Percentiles rank a stretch among this genome's conserved stretches.
These are phyloP conservation scores for Pogostemon cablin DNA, from an alignment of 257 asterid species.

Conservation along the genomic window DNA sequence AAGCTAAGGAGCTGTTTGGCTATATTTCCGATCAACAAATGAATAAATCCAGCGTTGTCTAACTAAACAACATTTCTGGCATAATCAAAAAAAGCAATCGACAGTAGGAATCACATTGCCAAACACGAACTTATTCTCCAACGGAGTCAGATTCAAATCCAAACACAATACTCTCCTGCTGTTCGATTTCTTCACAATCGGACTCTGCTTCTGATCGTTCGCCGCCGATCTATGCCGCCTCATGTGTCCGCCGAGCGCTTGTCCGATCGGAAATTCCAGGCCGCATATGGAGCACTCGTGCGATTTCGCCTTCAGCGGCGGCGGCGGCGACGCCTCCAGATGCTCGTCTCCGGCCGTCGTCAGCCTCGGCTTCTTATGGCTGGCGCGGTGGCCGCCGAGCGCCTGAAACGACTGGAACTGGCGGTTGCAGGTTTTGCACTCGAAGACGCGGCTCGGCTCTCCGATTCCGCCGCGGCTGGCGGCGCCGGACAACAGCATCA, in stretches of 20 bases:
- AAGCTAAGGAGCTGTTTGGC: conserved; percentile 16
- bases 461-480: conserved; percentile 2
- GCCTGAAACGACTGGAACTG: conserved; percentile 77
- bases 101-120: conserved; percentile 36
- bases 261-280: conserved; percentile 61
- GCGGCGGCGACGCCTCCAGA: conserved; percentile 41
- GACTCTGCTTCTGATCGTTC: conserved; percentile 30
- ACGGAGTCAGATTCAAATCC: conserved; percentile 72
- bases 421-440: conserved; percentile 67
- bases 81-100: conserved; percentile 38
- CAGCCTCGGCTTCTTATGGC: conserved; percentile 66
- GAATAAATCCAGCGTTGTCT: conserved; percentile 23
- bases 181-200: conserved; percentile 49
- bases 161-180: conserved; percentile 47
- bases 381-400: conserved; percentile 87
- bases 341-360: conserved; percentile 26
- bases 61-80: neutral
- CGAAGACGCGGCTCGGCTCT: conserved; percentile 41
- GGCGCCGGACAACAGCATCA: conserved; percentile 36
- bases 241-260: conserved; percentile 77
- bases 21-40: conserved; percentile 20
- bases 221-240: conserved; percentile 53
- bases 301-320: conserved; percentile 57
- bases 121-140: conserved; percentile 50
- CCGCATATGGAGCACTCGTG: conserved; percentile 71